These are phyloP conservation scores for Aspergillus kassunensis DNA, from an alignment of 495 filamentous ascomycete species.

Conservation along the genomic window DNA sequence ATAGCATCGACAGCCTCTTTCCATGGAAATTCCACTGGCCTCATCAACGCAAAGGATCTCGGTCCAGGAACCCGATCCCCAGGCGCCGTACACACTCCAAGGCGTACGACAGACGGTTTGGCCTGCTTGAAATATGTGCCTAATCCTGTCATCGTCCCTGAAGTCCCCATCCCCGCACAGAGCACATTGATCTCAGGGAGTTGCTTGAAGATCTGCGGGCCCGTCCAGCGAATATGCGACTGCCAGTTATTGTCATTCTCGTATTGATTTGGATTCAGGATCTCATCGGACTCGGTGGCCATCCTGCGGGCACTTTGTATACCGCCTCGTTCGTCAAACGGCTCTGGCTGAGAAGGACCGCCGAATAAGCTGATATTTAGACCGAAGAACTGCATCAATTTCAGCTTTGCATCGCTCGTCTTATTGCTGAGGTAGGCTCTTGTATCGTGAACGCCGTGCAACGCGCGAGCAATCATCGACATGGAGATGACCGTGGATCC, in stretches of 20 bases:
- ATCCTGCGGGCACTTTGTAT: conserved; percentile 44
- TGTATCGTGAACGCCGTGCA: conserved; percentile 50
- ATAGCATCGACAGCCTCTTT: conserved; percentile 48
- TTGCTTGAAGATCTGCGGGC: conserved; percentile 54
- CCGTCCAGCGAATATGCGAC: conserved; percentile 58
- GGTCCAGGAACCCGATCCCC: conserved; percentile 58
- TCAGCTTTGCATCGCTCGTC: conserved; percentile 50
- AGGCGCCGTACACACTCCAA: conserved; percentile 52
- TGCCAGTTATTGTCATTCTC: conserved; percentile 58
- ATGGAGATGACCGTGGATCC: conserved; percentile 61
- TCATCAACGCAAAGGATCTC: conserved; percentile 48
- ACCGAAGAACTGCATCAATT: conserved; percentile 56
- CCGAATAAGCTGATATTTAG: conserved; percentile 54
- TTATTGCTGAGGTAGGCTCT: conserved; percentile 59
- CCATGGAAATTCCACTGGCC: conserved; percentile 56
- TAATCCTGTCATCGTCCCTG: conserved; percentile 51
- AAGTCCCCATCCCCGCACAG: conserved; percentile 55
- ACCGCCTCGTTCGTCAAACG: conserved; percentile 48
- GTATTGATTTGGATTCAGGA: conserved; percentile 56
- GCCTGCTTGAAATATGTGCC: conserved; percentile 50
- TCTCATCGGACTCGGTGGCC: conserved; percentile 34
- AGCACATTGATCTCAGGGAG: conserved; percentile 56
- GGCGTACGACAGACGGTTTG: conserved; percentile 47
- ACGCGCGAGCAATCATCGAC: conserved; percentile 51
- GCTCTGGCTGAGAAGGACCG: conserved; percentile 56